A percentile compares a stretch with the other conserved stretches of the same genome.
phyloP scores from a whole-genome alignment of 495 filamentous ascomycete species.

The Aspergillus funiculosus region DNA sequence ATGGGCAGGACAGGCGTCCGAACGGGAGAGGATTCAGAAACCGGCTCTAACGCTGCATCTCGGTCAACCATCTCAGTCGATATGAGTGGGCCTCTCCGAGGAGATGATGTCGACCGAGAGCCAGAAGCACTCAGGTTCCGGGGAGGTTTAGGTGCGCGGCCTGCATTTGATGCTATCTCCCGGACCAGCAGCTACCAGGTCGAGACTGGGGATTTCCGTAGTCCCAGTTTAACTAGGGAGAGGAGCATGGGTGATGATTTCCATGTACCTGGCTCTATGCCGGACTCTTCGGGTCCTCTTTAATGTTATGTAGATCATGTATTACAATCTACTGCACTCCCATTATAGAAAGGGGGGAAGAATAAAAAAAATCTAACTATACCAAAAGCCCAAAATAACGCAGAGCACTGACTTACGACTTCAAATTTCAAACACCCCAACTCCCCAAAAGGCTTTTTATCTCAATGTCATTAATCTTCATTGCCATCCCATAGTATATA shows the following conservation, averaged over 20 bases:
- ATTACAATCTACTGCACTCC: neutral
- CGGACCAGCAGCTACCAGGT: slow-evolving; percentile 37
- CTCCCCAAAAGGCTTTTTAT: no score
- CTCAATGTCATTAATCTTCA: slow-evolving; percentile 15
- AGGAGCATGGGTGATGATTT: slow-evolving; percentile 33
- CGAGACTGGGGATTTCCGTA: slow-evolving; percentile 33
- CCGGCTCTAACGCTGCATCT: slow-evolving; percentile 35
- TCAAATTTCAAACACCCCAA: no score
- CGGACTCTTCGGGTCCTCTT: slow-evolving; percentile 1
- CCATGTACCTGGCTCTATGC: slow-evolving; percentile 23
- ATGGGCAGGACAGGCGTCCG: slow-evolving; percentile 50
- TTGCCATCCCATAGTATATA: slow-evolving; percentile 16
- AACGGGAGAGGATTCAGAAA: slow-evolving; percentile 41
- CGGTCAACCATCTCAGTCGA: slow-evolving; percentile 32
- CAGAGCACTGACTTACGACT: no score
- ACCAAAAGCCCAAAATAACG: neutral
- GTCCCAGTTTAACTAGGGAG: slow-evolving; percentile 33
- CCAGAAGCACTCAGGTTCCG: slow-evolving; percentile 37
- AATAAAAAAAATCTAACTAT: neutral
- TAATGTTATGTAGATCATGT: slow-evolving; percentile 7
- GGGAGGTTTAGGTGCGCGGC: slow-evolving; percentile 26
- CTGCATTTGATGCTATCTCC: slow-evolving; percentile 33
- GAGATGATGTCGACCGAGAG: slow-evolving; percentile 22
- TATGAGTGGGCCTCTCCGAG: slow-evolving; percentile 21
- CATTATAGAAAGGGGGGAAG: neutral